Conservation (phyloP, 306 rosid genomes). For the Castanopsis chinensis region DNA sequence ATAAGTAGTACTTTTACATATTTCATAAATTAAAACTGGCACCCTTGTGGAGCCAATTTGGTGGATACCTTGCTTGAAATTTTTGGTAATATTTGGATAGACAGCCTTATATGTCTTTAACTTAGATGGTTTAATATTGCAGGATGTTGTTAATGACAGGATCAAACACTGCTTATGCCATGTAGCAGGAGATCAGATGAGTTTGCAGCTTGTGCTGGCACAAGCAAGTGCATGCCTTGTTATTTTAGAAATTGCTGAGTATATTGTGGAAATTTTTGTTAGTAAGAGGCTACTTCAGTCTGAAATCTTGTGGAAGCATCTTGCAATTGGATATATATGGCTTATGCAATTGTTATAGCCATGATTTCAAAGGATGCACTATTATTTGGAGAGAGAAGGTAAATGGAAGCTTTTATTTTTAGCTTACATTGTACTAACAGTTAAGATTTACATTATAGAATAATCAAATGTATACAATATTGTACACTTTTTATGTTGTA, state of each 20-base stretch:
- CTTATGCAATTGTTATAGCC: not conserved
- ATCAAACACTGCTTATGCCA: constrained; percentile 71
- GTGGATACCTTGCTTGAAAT: not conserved
- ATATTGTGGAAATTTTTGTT: not conserved
- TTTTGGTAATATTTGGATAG: not conserved
- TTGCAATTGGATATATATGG: not conserved
- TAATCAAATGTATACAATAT: too few relatives aligned
- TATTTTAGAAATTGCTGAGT: constrained; percentile 1
- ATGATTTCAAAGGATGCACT: not conserved
- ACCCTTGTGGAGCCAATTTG: not conserved
- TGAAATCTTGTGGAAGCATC: not conserved
- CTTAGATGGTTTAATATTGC: constrained; percentile 27
- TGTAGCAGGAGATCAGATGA: constrained; percentile 66
- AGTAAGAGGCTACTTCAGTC: not conserved
- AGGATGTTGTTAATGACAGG: constrained; percentile 84
- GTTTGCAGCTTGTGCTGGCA: constrained; percentile 78
- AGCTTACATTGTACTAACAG: too few relatives aligned
- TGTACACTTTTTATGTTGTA: too few relatives aligned
- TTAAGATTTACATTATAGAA: too few relatives aligned
- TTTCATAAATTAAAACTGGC: not conserved
- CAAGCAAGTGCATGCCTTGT: constrained; percentile 69
- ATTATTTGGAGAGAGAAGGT: not conserved
- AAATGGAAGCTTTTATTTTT: not conserved
- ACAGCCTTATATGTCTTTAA: constrained; percentile 16
- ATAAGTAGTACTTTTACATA: not conserved